Evolutionary conservation across 2,329 filamentous ascomycete genomes (phyloP), one percentile per base, ranked within the genome.

Genomic region (Neocatenulostroma microsporum): DNA sequence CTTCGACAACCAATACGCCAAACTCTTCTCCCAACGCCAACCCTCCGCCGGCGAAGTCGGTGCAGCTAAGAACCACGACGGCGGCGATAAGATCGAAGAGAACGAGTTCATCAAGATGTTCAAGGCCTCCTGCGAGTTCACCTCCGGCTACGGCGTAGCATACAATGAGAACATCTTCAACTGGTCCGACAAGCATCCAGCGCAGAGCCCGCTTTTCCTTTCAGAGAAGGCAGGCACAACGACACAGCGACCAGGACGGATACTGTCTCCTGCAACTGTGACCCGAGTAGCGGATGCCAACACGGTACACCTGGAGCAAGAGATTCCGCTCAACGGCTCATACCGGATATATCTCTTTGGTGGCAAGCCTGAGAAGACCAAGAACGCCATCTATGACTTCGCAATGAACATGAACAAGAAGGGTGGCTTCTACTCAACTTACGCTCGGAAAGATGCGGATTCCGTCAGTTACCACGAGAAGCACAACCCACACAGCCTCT

Each of bases 91-190:
- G 5, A 47, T 45, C 25, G 69, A 77, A 30, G 79, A 84, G 41
- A 88, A 88, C 54, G 78, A 83, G 9, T 94, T 95, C 57, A 77
- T 94, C 56, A 82, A 82, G 64, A 86, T 81, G 0, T 94, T 94
- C 71, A 94, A 94, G 60, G 84, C 84, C 39, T 78, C 79, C 20
- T 94, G 87, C 68, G 86, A 91, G 55, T 94, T 94, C 62, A 94
- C 87, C 9, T 87, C 82, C 46, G 88, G 88, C 40, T 94, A 94
- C 58, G 88, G 88, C 42, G 86, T 94, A 15, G 81, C 79, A 20
- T 94, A 94, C 66, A 74, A 80, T 46, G 72, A 82, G 36, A 95
- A 94, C 62, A 63, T 74, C 20, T 72, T 94, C 62, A 94, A 94
- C 65, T 94, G 86, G 84, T 83, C 81, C 8, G 61, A 75, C 0